phyloP scores from a whole-genome alignment of 164 flowering plant species.

The Umbilicus rupestris region DNA sequence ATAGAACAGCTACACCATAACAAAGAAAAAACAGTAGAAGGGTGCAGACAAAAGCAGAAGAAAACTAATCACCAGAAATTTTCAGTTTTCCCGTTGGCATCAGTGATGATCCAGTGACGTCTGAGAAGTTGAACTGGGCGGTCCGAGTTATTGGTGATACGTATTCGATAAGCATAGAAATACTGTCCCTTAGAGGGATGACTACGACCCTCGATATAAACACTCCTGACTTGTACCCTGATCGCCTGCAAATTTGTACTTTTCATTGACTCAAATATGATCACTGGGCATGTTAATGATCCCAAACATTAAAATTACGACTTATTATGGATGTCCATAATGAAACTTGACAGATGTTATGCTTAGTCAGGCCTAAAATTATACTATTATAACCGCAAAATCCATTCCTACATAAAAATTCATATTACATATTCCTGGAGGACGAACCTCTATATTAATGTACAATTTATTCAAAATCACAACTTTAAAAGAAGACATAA shows the following conservation, averaged over 20 bases:
- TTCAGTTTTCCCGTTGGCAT: slow-evolving; percentile 75
- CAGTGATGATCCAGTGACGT: slow-evolving; percentile 91
- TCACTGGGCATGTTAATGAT: not conserved
- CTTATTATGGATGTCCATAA: not conserved
- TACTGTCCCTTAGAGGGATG: slow-evolving; percentile 75
- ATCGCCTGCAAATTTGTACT: slow-evolving; percentile 44
- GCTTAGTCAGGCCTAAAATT: not conserved
- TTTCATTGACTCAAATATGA: not conserved
- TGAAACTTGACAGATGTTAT: not conserved
- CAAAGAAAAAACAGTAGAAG: not conserved
- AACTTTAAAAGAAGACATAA: not conserved
- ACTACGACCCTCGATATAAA: slow-evolving; percentile 75
- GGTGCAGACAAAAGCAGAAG: not conserved
- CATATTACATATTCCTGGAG: too few species aligned
- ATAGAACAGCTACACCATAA: not conserved
- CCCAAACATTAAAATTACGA: not conserved
- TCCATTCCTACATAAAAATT: not conserved
- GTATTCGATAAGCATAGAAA: slow-evolving; percentile 83
- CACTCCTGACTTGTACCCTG: slow-evolving; percentile 91
- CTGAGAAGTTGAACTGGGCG: slow-evolving; percentile 91
- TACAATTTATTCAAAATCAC: too few species aligned
- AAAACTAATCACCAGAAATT: slow-evolving; percentile 51
- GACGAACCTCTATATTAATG: too few species aligned
- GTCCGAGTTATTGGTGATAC: slow-evolving; percentile 83
- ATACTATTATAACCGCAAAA: not conserved